Evolutionary conservation across 139 green algal genomes (phyloP), one percentile per base, ranked within the genome.

Genomic region (Axilococcus clingmanii): DNA sequence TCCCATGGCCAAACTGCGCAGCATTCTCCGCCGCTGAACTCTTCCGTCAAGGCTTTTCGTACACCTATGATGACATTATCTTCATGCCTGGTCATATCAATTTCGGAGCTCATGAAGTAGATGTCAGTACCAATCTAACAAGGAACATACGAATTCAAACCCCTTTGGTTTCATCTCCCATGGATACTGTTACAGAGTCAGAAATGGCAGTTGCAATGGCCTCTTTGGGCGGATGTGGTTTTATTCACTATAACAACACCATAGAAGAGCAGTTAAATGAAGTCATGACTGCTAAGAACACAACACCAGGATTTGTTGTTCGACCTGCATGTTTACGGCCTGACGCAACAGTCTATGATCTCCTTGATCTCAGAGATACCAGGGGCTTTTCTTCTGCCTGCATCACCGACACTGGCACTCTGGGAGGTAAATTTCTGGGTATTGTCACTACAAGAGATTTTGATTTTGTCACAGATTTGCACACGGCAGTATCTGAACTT

Each of bases 11-110:
- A 38, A 38, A 38, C 30, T 17, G 12, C 45, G 40, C 74, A 94
- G 86, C 86, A 37, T 80, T 70, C 47, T 31, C 70, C 2, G 74
- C 75, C 16, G 16, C 40, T 7, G 60, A 81, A 59, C 52, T 95
- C 19, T 92, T 94, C 55, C 61, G 65, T n/a, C 72, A 91, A 63
- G 89, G 92, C 23, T 58, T 82, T 2, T 91, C 72, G 34, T 96
- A 96, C 77, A 98, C 93, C 1, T 99, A 99, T 48, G 93, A 99
- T 46, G 93, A 99, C 57, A 74, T 96, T 19, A 99, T 99, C 48
- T 89, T 99, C 56, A 85, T 95, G 50, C 93, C 93, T 11, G 88
- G 93, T 11, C 80, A 94, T 68, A 99, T 99, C 51, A 55, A 84
- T 74, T 99, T 99, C 68, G 75, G 67, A 1, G 88, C 88, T 3